Conservation (phyloP, 2,329 filamentous ascomycete species). For the Xylogone sp. region DNA sequence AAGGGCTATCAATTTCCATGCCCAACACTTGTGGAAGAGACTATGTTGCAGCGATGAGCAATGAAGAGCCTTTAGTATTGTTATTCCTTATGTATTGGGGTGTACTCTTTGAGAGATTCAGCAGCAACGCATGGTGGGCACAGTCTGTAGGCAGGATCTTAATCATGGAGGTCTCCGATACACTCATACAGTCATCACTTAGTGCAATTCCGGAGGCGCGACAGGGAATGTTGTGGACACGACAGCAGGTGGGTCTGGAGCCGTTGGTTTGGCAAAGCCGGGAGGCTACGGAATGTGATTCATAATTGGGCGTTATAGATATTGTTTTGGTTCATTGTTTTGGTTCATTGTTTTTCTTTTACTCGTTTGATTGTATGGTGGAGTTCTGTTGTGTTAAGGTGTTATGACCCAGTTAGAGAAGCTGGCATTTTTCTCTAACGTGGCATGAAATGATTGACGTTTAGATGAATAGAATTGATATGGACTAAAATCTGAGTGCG, state of each 20-base stretch:
- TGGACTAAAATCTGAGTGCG: too few relatives aligned
- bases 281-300: too few relatives aligned
- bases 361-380: too few relatives aligned
- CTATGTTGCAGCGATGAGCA: conserved; percentile 27
- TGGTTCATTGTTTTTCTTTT: too few relatives aligned
- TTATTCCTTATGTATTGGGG: conserved; percentile 35
- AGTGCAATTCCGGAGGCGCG: conserved; percentile 15
- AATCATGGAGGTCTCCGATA: conserved; percentile 21
- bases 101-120: conserved; percentile 27
- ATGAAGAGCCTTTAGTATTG: conserved; percentile 31
- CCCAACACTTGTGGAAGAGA: conserved; percentile 25
- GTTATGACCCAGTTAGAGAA: too few relatives aligned
- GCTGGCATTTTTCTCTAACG: too few relatives aligned
- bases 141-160: conserved; percentile 16
- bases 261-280: too few relatives aligned
- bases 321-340: too few relatives aligned
- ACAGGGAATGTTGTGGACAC: conserved; percentile 25
- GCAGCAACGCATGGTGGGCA: conserved; percentile 23
- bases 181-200: conserved; percentile 18
- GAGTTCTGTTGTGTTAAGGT: too few relatives aligned
- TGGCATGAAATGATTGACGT: too few relatives aligned
- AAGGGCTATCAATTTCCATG: conserved; percentile 29
- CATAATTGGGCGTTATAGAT: too few relatives aligned
- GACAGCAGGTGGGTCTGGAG: conserved; percentile 19
- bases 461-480: too few relatives aligned